phyloP scores from a whole-genome alignment of 192 early-diverging fungal species.

The Polychytrium aggregatum region DNA sequence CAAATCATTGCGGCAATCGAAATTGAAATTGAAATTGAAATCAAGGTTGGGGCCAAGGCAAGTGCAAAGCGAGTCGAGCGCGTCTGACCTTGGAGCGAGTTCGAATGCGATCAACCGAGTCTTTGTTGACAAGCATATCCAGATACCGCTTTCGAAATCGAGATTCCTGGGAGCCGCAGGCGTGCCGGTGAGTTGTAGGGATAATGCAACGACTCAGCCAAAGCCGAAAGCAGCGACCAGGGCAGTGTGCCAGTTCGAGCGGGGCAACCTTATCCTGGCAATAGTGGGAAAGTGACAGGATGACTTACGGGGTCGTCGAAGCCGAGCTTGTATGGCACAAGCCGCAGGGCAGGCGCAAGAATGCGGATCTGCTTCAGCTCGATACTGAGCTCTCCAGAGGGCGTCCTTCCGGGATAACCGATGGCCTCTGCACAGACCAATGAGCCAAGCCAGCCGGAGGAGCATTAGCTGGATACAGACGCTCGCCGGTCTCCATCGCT shows the following conservation, averaged over 20 bases:
- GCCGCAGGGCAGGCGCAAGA: too few species aligned
- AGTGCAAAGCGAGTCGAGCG: not conserved
- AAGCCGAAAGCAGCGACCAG: not conserved
- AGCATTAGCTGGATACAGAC: too few species aligned
- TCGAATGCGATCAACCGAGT: constrained; percentile 32
- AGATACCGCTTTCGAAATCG: constrained; percentile 61
- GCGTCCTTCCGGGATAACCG: too few species aligned
- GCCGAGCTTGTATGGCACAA: too few species aligned
- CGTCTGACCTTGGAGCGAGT: constrained; percentile 38
- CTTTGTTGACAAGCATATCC: constrained; percentile 62
- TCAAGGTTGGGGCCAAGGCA: not conserved
- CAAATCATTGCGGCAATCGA: too few species aligned
- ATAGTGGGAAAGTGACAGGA: constrained; percentile 48
- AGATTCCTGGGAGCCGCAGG: constrained; percentile 50
- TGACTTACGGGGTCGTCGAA: constrained; percentile 57
- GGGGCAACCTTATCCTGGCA: not conserved
- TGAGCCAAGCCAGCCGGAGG: too few species aligned
- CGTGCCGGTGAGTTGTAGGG: constrained; percentile 7
- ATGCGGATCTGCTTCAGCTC: too few species aligned
- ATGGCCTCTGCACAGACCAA: too few species aligned
- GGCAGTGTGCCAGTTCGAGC: not conserved
- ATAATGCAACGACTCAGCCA: not conserved
- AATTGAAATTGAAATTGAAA: not conserved
- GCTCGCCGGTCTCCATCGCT: too few species aligned
- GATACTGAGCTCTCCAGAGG: too few species aligned